phyloP scores from a whole-genome alignment of 2,329 filamentous ascomycete species.

The Neophaeococcomyces mojaviensis region DNA sequence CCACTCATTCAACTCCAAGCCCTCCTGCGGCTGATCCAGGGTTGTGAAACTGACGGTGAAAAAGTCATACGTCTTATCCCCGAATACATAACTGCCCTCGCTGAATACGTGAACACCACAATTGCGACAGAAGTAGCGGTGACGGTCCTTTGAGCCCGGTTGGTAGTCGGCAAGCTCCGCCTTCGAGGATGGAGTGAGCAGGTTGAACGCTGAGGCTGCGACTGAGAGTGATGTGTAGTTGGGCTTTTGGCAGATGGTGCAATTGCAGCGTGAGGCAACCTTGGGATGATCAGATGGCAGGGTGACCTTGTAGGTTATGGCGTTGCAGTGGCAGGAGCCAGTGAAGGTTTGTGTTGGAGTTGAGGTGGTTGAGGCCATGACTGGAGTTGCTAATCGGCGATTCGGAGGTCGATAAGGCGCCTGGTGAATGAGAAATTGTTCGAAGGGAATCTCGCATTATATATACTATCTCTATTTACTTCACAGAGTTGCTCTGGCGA shows the following conservation, averaged over 20 bases:
- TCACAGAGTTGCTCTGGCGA: no score
- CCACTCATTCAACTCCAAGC: slow-evolving; percentile 17
- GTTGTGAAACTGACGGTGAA: slow-evolving; percentile 17
- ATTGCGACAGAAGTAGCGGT: slow-evolving; percentile 20
- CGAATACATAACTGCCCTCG: slow-evolving; percentile 11
- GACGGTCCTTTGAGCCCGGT: slow-evolving; percentile 4
- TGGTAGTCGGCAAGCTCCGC: slow-evolving; percentile 17
- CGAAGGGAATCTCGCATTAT: no score
- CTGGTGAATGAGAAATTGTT: no score
- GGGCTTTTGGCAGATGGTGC: slow-evolving; percentile 21
- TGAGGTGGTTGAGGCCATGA: no score
- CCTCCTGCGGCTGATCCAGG: slow-evolving; percentile 22
- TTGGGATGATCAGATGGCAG: slow-evolving; percentile 9
- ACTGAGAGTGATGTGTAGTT: slow-evolving; percentile 12
- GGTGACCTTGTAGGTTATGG: slow-evolving; percentile 45
- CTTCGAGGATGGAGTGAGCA: slow-evolving; percentile 14
- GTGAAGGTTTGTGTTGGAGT: slow-evolving; percentile 27
- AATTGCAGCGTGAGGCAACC: slow-evolving; percentile 18
- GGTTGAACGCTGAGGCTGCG: slow-evolving; percentile 12
- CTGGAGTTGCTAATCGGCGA: no score
- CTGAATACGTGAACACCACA: slow-evolving; percentile 14
- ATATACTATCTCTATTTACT: no score
- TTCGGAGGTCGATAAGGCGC: no score
- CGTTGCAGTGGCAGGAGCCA: slow-evolving; percentile 49
- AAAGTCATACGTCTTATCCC: slow-evolving; percentile 10